Conservation (phyloP, 2,329 filamentous ascomycete genomes). For the Colletotrichum higginsianum region DNA sequence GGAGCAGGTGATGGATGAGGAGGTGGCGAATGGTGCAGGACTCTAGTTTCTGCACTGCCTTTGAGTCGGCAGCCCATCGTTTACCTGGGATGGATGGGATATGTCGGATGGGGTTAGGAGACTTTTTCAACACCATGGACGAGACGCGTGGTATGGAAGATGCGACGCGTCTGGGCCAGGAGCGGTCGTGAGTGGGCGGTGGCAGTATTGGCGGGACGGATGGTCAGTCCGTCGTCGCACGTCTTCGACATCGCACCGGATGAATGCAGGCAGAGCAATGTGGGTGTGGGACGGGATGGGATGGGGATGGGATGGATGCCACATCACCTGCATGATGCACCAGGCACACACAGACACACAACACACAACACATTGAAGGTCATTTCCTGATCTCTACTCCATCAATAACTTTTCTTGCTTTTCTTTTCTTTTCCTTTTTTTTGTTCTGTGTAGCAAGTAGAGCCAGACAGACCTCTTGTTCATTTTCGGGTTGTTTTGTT, state of each 20-base stretch:
- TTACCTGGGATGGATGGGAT: slow-evolving; percentile 16
- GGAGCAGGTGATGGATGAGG: slow-evolving; percentile 15
- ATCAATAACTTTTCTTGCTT: neutral
- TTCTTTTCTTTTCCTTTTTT: neutral
- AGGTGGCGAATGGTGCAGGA: slow-evolving; percentile 37
- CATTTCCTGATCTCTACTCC: neutral
- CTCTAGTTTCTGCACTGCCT: slow-evolving; percentile 19
- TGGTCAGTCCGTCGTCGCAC: slow-evolving; percentile 6
- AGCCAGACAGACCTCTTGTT: slow-evolving; percentile 11
- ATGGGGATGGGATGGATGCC: slow-evolving; percentile 3
- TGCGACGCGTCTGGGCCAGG: slow-evolving; percentile 37
- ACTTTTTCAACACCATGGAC: slow-evolving; percentile 39
- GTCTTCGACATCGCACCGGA: slow-evolving; percentile 16
- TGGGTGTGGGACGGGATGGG: slow-evolving; percentile 6
- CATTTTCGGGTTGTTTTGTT: slow-evolving; percentile 7
- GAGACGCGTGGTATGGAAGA: slow-evolving; percentile 40
- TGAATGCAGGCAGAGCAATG: slow-evolving; percentile 15
- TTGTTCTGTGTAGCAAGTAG: slow-evolving; percentile 27
- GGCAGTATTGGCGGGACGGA: slow-evolving; percentile 17
- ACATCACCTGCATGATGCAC: slow-evolving; percentile 40
- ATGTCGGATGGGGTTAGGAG: slow-evolving; percentile 6
- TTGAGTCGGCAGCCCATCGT: slow-evolving; percentile 5
- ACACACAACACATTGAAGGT: neutral
- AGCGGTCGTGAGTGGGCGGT: slow-evolving; percentile 30
- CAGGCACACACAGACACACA: slow-evolving; percentile 19